These are phyloP conservation scores for Huntiella abstrusa DNA, from an alignment of 2,329 filamentous ascomycete genomes.

Conservation along the genomic window DNA sequence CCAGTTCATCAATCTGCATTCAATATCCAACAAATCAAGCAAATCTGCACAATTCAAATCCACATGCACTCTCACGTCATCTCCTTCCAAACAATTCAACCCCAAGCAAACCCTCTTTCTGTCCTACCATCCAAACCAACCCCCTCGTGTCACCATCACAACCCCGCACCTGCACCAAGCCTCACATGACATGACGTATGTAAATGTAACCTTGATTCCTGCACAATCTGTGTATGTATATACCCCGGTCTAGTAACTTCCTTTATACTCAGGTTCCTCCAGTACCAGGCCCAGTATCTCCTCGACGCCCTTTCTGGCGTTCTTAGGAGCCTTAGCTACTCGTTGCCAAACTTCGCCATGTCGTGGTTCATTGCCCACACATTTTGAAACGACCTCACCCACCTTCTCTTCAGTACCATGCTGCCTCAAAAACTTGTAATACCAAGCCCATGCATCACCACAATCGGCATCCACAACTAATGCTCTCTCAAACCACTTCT, in stretches of 20 bases:
- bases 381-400: constrained; percentile 65
- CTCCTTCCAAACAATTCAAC: not conserved
- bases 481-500: constrained; percentile 95
- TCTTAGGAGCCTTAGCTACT: constrained; percentile 69
- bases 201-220: not conserved
- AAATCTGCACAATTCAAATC: too few species aligned
- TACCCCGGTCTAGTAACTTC: too few species aligned
- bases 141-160: too few species aligned
- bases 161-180: too few species aligned
- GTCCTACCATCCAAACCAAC: not conserved
- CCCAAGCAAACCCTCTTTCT: not conserved
- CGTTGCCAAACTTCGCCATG: constrained; percentile 87
- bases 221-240: not conserved
- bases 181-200: too few species aligned
- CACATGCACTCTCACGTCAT: too few species aligned
- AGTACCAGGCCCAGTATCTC: constrained; percentile 71
- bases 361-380: constrained; percentile 63
- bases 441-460: constrained; percentile 96
- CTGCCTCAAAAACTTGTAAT: constrained; percentile 79
- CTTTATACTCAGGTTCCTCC: constrained; percentile 19
- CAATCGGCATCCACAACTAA: constrained; percentile 69
- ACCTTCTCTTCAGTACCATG: constrained; percentile 92
- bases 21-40: too few species aligned
- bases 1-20: too few species aligned
- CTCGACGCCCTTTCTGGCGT: constrained; percentile 55